These are phyloP conservation scores for Yamadazyma conglobata DNA, from an alignment of 1,139 yeast species.

Conservation along the genomic window DNA sequence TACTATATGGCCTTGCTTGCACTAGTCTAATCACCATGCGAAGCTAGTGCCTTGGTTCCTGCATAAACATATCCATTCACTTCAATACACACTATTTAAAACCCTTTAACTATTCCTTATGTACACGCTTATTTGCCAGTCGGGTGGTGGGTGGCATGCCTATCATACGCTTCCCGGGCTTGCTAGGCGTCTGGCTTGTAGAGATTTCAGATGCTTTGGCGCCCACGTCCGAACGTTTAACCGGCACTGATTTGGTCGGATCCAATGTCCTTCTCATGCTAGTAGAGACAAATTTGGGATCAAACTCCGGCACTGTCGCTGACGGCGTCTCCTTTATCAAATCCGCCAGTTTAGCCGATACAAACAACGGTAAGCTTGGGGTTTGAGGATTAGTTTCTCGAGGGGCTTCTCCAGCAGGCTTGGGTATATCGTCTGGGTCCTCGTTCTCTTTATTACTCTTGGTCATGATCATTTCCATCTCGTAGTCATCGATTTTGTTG, in stretches of 20 bases:
- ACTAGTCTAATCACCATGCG: too few species aligned
- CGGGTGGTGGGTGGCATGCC: slow-evolving; percentile 36
- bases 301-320: slow-evolving; percentile 37
- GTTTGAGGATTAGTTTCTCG: slow-evolving; percentile 1
- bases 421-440: slow-evolving; percentile 6
- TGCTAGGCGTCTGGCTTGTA: slow-evolving; percentile 13
- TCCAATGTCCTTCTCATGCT: slow-evolving; percentile 53
- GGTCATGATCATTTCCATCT: slow-evolving; percentile 24
- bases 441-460: slow-evolving; percentile 13
- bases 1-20: too few species aligned
- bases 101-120: slow-evolving; percentile 10
- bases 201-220: slow-evolving; percentile 6
- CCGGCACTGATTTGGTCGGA: slow-evolving; percentile 57
- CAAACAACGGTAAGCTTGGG: slow-evolving; percentile 46
- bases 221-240: slow-evolving; percentile 40
- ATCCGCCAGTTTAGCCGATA: slow-evolving; percentile 58
- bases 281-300: slow-evolving; percentile 50
- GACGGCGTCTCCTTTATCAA: slow-evolving; percentile 44
- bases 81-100: too few species aligned
- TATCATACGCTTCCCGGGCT: slow-evolving; percentile 24
- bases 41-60: too few species aligned
- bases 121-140: slow-evolving; percentile 15
- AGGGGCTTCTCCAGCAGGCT: slow-evolving; percentile 1
- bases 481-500: slow-evolving; percentile 28
- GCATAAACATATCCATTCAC: too few species aligned